Evolutionary conservation across 1,139 yeast species (phyloP).

Genomic region (Scheffersomyces parashehatae): DNA sequence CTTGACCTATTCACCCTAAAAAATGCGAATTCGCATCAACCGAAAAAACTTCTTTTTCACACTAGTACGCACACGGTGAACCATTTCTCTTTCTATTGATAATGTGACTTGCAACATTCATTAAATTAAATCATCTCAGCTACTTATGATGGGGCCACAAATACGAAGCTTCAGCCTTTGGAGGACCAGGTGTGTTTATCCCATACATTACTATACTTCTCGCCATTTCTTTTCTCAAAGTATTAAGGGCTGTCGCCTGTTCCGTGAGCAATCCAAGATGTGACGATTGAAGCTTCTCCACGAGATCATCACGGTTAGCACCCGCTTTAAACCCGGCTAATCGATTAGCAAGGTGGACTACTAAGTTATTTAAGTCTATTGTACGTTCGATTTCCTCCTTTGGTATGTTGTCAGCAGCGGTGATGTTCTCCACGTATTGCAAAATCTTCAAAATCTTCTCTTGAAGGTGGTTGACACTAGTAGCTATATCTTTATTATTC

Average conservation of each 20-base stretch:
- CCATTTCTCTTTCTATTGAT: background rate
- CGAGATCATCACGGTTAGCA: constrained; percentile 6
- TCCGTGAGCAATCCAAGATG: constrained; percentile 33
- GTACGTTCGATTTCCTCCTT: constrained; percentile 8
- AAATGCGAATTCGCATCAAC: background rate
- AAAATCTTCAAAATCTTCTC: constrained; percentile 21
- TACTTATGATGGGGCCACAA: background rate
- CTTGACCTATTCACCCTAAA: constrained; percentile 1
- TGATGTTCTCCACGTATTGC: constrained; percentile 13
- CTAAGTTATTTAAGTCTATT: constrained; percentile 22
- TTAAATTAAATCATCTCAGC: background rate
- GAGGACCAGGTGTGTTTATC: constrained; percentile 3
- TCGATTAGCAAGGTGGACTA: constrained; percentile 28
- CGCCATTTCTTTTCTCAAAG: constrained; percentile 21
- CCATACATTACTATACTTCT: constrained; percentile 14
- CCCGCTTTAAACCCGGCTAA: constrained; percentile 14
- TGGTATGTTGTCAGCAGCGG: constrained; percentile 4
- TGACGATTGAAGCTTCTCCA: constrained; percentile 19
- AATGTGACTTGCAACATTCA: constrained; percentile 3
- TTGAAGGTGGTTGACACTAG: constrained; percentile 23
- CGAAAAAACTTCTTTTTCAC: background rate
- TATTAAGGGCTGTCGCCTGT: constrained; percentile 25
- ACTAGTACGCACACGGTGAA: background rate
- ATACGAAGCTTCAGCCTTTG: background rate
- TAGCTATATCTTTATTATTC: constrained; percentile 16